A percentile compares a stretch with the other conserved stretches of the same genome.
Conservation (phyloP, 179 eudicot genomes). For the Spergularia azorica region DNA sequence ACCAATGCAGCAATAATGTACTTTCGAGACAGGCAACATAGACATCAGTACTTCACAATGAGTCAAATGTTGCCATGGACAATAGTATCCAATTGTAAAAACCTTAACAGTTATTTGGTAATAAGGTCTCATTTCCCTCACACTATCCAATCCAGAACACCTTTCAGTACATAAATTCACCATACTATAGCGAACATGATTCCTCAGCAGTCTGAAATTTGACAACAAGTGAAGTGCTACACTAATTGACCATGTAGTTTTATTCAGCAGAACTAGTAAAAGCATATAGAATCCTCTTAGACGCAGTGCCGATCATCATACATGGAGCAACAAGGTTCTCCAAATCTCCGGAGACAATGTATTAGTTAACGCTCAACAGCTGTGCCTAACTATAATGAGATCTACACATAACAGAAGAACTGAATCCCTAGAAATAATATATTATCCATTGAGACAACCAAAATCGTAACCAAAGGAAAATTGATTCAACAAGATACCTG, state of each 20-base stretch:
- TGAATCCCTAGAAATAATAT: not conserved
- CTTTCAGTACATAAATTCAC: too few relatives aligned
- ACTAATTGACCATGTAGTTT: not conserved
- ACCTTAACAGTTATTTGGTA: too few relatives aligned
- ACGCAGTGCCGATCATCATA: not conserved
- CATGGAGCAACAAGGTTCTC: not conserved
- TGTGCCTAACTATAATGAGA: not conserved
- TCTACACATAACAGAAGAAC: not conserved
- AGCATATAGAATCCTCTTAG: not conserved
- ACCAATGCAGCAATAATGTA: not conserved
- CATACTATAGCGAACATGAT: too few relatives aligned
- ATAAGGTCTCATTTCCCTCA: too few relatives aligned
- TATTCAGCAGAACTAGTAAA: not conserved
- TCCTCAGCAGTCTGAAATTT: too few relatives aligned
- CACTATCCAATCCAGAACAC: too few relatives aligned
- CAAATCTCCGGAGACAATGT: too few relatives aligned
- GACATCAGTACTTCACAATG: too few relatives aligned
- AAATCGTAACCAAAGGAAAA: conserved; percentile 2
- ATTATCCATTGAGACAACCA: not conserved
- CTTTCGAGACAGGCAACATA: not conserved
- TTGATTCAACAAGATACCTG: conserved; percentile 49
- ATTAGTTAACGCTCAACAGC: not conserved
- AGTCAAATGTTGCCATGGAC: too few relatives aligned
- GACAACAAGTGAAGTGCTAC: too few relatives aligned
- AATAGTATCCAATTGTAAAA: too few relatives aligned